phyloP scores from a whole-genome alignment of 2,329 filamentous ascomycete genomes.

The Endoconidiophora laricicola region DNA sequence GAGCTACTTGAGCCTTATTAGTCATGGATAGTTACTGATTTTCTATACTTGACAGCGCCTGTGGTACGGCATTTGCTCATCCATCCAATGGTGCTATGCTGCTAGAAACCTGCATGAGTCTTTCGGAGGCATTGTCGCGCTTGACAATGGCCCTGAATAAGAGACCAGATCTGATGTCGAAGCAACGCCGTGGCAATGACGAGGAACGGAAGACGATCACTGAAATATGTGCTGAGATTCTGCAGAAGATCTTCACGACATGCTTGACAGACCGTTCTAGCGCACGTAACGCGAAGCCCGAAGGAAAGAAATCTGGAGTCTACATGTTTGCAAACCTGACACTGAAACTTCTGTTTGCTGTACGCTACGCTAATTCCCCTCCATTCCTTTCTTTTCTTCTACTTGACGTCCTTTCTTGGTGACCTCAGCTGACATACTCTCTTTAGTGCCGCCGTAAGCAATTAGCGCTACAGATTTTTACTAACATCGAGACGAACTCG shows the following conservation, averaged over 20 bases:
- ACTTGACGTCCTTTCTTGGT: not conserved
- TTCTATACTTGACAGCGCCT: constrained; percentile 39
- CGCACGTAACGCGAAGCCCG: constrained; percentile 48
- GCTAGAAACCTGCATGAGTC: constrained; percentile 65
- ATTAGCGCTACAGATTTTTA: constrained; percentile 75
- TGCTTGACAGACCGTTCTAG: constrained; percentile 69
- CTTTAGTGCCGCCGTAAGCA: constrained; percentile 62
- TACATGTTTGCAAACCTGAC: constrained; percentile 88
- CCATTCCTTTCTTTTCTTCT: not conserved
- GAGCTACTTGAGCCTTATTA: not conserved
- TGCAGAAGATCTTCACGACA: constrained; percentile 80
- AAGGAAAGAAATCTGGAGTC: constrained; percentile 74
- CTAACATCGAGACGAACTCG: constrained; percentile 69
- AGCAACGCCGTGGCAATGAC: constrained; percentile 28
- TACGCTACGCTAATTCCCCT: constrained; percentile 24
- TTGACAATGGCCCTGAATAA: constrained; percentile 74
- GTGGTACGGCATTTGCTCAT: constrained; percentile 66
- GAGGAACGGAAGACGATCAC: constrained; percentile 63
- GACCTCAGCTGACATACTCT: constrained; percentile 10
- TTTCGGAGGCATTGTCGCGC: constrained; percentile 64
- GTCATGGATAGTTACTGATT: not conserved
- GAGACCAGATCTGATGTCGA: constrained; percentile 52
- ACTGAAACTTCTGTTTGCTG: constrained; percentile 71
- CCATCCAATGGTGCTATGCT: constrained; percentile 65
- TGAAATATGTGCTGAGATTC: constrained; percentile 73